These are phyloP conservation scores for Globisporangium nunn DNA, from an alignment of 352 stramenopile genomes.

Conservation along the genomic window DNA sequence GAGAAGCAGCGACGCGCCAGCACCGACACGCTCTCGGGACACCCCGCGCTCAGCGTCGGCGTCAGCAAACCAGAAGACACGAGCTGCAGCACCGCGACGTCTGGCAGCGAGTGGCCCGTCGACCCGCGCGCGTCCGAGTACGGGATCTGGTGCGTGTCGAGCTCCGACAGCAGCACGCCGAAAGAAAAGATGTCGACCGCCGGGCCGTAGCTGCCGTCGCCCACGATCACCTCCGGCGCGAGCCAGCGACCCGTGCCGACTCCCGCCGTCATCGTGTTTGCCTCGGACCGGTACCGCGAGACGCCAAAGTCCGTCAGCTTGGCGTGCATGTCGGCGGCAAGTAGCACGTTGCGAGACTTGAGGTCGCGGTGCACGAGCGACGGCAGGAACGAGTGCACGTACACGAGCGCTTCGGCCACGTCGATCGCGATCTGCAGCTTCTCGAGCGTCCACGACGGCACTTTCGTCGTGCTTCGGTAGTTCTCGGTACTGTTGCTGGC, in stretches of 20 bases:
- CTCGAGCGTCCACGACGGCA: conserved; percentile 18
- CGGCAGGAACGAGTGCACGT: conserved; percentile 35
- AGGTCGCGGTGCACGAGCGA: conserved; percentile 32
- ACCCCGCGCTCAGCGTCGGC: conserved; percentile 16
- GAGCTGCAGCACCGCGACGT: too few relatives aligned
- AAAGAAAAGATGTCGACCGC: too few relatives aligned
- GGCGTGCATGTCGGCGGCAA: conserved; percentile 17
- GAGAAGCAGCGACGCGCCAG: conserved; percentile 22
- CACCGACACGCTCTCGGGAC: conserved; percentile 16
- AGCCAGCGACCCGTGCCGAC: conserved; percentile 26
- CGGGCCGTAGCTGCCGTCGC: too few relatives aligned
- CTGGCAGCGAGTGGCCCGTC: too few relatives aligned
- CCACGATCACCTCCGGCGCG: conserved; percentile 30
- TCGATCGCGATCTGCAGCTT: conserved; percentile 31
- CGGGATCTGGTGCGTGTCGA: too few relatives aligned
- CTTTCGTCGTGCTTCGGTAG: too few relatives aligned
- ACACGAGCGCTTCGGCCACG: conserved; percentile 33
- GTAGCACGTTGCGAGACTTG: conserved; percentile 34
- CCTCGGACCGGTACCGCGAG: conserved; percentile 12
- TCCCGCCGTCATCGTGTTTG: conserved; percentile 1
- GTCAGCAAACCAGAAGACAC: conserved; percentile 12
- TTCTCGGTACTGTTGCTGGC: too few relatives aligned
- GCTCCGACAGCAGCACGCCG: too few relatives aligned
- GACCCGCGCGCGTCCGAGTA: too few relatives aligned
- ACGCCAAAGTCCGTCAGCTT: conserved; percentile 61